Percentiles rank a stretch among this genome's conserved stretches.
These are phyloP conservation scores for Dryas alaskensis DNA, from an alignment of 306 rosid genomes.

Conservation along the genomic window DNA sequence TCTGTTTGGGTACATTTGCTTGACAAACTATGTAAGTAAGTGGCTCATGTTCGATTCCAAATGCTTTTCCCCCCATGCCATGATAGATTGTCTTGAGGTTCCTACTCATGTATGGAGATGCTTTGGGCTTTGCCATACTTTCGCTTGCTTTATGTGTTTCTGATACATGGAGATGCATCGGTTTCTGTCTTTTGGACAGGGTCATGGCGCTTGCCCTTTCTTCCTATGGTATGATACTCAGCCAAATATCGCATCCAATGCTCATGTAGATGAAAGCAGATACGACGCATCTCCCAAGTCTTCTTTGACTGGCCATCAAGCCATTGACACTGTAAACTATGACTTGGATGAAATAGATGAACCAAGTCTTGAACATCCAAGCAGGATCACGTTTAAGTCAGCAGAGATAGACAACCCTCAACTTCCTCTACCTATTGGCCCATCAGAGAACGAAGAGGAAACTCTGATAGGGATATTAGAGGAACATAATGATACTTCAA, in stretches of 20 bases:
- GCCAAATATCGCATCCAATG: background rate
- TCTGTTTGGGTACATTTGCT: background rate
- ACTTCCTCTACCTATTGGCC: background rate
- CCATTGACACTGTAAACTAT: background rate
- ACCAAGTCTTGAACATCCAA: background rate
- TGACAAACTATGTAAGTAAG: background rate
- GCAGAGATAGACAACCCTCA: background rate
- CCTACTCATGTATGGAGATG: background rate
- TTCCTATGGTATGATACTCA: background rate
- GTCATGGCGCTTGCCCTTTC: constrained; percentile 32
- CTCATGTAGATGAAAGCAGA: background rate
- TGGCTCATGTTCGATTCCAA: background rate
- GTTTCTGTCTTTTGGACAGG: constrained; percentile 15
- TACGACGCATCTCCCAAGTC: background rate
- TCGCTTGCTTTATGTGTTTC: background rate
- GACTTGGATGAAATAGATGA: background rate
- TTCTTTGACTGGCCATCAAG: background rate
- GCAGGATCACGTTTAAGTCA: constrained; percentile 1
- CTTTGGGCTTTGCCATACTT: background rate
- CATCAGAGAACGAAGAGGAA: background rate
- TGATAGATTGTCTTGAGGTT: background rate
- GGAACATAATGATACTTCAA: background rate
- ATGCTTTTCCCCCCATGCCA: background rate
- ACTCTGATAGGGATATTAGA: background rate
- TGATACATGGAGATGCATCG: background rate